Conservation (phyloP, 177 flowering plant genomes). For the Vitis hybrid region DNA sequence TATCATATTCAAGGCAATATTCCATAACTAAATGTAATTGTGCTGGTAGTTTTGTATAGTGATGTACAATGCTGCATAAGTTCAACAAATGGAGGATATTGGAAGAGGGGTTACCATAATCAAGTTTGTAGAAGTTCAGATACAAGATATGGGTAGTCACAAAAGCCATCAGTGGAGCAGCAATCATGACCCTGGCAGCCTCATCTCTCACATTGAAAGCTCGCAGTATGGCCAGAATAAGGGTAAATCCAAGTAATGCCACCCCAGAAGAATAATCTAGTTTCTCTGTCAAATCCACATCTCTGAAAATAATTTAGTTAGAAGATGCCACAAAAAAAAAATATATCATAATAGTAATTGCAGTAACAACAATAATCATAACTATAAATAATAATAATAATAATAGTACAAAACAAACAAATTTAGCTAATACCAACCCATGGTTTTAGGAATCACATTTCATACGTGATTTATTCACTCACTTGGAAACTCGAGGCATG, state of each 20-base stretch:
- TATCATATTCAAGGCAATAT: too few species aligned
- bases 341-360: neutral
- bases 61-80: too few species aligned
- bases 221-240: constrained; percentile 62
- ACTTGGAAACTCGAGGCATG: neutral
- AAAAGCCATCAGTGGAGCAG: constrained; percentile 83
- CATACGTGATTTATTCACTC: neutral
- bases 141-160: constrained; percentile 84
- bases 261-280: constrained; percentile 78
- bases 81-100: neutral
- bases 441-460: neutral
- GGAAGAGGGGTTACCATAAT: constrained; percentile 53
- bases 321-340: neutral
- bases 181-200: constrained; percentile 80
- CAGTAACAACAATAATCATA: neutral
- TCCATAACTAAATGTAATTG: too few species aligned
- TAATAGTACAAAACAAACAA: neutral
- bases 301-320: constrained; percentile 45
- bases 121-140: constrained; percentile 70
- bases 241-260: constrained; percentile 65
- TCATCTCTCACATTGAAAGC: constrained; percentile 67
- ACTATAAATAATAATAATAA: neutral
- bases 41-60: neutral
- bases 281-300: constrained; percentile 78
- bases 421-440: neutral